Evolutionary conservation across 164 flowering plant genomes (phyloP), one percentile per base, ranked within the genome.

Genomic region (Vitis rotundifolia): DNA sequence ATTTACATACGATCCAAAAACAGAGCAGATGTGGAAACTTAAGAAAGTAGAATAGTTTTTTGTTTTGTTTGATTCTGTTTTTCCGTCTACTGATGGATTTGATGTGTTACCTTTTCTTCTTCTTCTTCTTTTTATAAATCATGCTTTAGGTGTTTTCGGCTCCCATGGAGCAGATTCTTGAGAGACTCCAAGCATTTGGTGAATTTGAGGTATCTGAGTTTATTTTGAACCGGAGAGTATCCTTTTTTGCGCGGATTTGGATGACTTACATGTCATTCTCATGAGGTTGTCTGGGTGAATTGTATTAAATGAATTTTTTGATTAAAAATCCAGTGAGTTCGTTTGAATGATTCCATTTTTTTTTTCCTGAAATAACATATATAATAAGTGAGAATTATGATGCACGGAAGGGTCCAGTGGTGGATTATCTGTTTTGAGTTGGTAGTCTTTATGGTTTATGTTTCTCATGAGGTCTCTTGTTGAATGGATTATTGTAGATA

Each of bases 161-260:
- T 63, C 99, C 98, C 1, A 95, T 85, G 89, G 75, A 73, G 63
- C 81, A 81, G 66, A 85, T 85, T 26, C 75, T 83, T 5, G 87
- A 88, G 48, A 80, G 95, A 52, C 66, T 90, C 28, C 73, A 87
- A 51, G 82, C 92, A 2, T 96, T 96, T 73, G 99, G 99, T 62
- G 99, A 93, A 84, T 96, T 96, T 78, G 93, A 92, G 99, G 99
- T 92, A 64, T 13, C 1, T 51, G 18, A 29, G 15, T 31, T 16
- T 63, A 12, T 53, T 49, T 49, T 22, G 22, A 14, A 37, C 44
- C 44, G 44, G 44, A 37, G 44, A 2, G 8, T 51, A 1, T 44
- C 5, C 11, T 55, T 54, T 18, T 9, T n/a, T 49, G 67, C 8
- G 56, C 49, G 18, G 55, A 50, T 15, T 64, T 6, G 26, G 44